These are phyloP conservation scores for Annona cherimola DNA, from an alignment of 164 flowering plant species.

Conservation along the genomic window DNA sequence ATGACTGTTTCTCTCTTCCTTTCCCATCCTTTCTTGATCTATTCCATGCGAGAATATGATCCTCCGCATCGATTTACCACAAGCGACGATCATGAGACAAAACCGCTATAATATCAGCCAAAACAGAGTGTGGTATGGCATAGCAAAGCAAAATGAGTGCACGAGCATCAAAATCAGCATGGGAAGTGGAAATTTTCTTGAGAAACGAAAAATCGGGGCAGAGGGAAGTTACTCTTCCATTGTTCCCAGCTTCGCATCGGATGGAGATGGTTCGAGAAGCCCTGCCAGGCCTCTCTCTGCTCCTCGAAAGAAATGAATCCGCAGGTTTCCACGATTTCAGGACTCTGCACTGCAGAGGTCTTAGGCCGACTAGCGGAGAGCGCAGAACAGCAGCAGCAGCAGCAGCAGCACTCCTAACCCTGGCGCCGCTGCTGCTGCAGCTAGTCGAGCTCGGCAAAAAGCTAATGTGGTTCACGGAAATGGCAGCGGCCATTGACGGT, in stretches of 20 bases:
- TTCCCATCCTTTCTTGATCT: no score
- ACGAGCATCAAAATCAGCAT: neutral
- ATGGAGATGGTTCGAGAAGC: constrained; percentile 36
- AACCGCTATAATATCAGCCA: neutral
- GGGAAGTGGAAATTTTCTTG: neutral
- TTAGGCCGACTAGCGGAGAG: constrained; percentile 7
- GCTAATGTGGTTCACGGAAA: neutral
- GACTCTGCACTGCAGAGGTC: constrained; percentile 3
- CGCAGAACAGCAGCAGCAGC: neutral
- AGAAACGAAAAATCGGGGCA: neutral
- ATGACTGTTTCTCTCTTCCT: no score
- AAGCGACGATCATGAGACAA: neutral
- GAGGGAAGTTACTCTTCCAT: constrained; percentile 50
- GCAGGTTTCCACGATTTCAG: constrained; percentile 18
- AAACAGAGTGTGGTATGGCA: neutral
- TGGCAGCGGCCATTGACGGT: constrained; percentile 8
- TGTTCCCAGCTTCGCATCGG: constrained; percentile 49
- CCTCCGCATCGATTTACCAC: neutral
- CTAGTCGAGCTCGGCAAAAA: neutral
- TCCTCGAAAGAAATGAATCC: constrained; percentile 15
- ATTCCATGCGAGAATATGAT: no score
- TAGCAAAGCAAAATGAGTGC: neutral
- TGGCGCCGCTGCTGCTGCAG: constrained; percentile 1
- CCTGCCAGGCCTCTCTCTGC: constrained; percentile 18
- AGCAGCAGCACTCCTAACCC: no score